Conservation (phyloP, 179 eudicot genomes). For the Gypsophila paniculata region DNA sequence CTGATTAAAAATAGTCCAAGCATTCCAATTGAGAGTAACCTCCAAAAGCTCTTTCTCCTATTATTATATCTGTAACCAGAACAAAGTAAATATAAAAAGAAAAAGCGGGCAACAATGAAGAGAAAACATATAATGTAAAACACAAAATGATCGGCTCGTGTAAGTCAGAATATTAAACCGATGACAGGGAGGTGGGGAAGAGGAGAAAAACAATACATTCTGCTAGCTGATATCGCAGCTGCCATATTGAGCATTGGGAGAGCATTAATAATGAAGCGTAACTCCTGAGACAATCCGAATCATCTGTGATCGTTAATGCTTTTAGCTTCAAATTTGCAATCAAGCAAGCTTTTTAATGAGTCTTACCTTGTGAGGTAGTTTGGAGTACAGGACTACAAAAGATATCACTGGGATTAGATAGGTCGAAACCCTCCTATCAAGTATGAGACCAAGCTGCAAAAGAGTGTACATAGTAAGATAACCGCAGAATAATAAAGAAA, state of each 20-base stretch:
- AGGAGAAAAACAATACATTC: constrained; percentile 57
- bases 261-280: constrained; percentile 80
- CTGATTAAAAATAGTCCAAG: constrained; percentile 65
- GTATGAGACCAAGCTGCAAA: constrained; percentile 69
- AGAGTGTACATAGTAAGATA: constrained; percentile 15
- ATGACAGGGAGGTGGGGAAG: background rate
- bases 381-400: constrained; percentile 74
- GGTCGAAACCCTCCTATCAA: constrained; percentile 69
- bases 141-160: no score
- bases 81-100: background rate
- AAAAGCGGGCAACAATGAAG: background rate
- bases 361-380: constrained; percentile 94
- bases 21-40: constrained; percentile 48
- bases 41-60: constrained; percentile 73
- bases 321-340: background rate
- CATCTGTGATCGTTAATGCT: background rate
- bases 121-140: background rate
- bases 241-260: constrained; percentile 80
- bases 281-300: constrained; percentile 56
- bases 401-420: constrained; percentile 68
- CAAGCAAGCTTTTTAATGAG: constrained; percentile 9
- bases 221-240: constrained; percentile 89
- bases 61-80: constrained; percentile 66
- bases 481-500: background rate
- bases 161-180: no score